Percentiles rank a stretch among this genome's conserved stretches.
These are phyloP conservation scores for Leptomonas pyrrhocoris DNA, from an alignment of 208 protist species.

Conservation along the genomic window DNA sequence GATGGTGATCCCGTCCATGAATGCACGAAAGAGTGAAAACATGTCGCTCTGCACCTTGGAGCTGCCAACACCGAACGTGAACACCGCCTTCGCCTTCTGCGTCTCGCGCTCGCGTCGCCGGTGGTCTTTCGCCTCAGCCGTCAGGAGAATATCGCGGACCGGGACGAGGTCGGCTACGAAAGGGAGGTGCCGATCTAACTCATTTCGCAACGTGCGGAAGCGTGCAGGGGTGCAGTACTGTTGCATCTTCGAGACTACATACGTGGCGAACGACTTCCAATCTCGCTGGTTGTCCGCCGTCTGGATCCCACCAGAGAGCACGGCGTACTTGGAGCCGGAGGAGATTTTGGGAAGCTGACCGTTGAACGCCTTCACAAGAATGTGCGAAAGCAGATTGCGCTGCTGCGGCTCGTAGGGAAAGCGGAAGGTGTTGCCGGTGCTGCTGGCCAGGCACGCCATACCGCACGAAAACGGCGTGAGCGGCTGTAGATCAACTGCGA, in stretches of 20 bases:
- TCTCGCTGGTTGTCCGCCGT: conserved; percentile 70
- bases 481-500: conserved; percentile 83
- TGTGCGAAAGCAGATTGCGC: conserved; percentile 57
- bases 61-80: conserved; percentile 78
- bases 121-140: conserved; percentile 55
- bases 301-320: conserved; percentile 82
- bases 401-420: conserved; percentile 81
- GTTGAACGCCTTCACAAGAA: conserved; percentile 74
- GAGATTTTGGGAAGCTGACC: conserved; percentile 65
- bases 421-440: conserved; percentile 76
- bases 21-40: conserved; percentile 82
- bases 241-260: conserved; percentile 74
- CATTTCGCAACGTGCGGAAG: conserved; percentile 34
- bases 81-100: conserved; percentile 61
- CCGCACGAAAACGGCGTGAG: conserved; percentile 70
- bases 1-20: conserved; percentile 58
- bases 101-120: conserved; percentile 74
- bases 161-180: conserved; percentile 86
- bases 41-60: conserved; percentile 87
- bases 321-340: conserved; percentile 66
- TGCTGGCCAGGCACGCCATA: conserved; percentile 76
- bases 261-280: conserved; percentile 87
- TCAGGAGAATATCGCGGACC: conserved; percentile 67
- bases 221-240: conserved; percentile 38
- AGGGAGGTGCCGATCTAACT: conserved; percentile 80